Base-by-base conservation (phyloP, 768 basidiomycete genomes). In the Fomitopsis serialis region DNA sequence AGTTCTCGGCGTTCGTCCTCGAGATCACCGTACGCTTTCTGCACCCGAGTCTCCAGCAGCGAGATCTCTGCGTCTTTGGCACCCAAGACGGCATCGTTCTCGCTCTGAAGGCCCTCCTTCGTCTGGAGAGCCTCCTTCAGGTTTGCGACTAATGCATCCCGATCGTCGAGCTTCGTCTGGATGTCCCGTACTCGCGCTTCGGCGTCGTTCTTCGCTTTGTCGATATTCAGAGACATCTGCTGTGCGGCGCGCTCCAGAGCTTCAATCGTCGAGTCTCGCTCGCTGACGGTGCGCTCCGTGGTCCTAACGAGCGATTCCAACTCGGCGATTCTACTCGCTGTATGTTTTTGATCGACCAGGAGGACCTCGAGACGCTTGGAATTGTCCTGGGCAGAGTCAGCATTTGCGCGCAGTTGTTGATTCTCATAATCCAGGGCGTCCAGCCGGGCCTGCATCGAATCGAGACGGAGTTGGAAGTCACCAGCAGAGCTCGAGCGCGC, bases 391-490 rank as follows among this genome's bases (percentile, higher is more conserved):
- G 63, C 54, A 23, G 53, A 46, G 5, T 58, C 57, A 10, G 43
- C 46, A 13, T 48, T 50, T 15, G 55, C 48, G 49, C 77, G 78
- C 25, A 92, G 70, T 21, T 83, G 78, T 47, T 74, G 73, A 54
- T 85, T 89, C 64, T 92, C 89, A 52, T 80, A 80, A 63, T 91
- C 86, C 9, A 89, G 72, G 1, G 79, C 76, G 53, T 83, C 78
- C 29, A 91, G 61, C 19, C 79, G 69, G 15, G 67, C 61, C 48
- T 76, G 79, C 45, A 79, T 68, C 55, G 69, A 68, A 21, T 75
- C 74, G 7, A 76, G 50, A 23, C 73, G 61, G 5, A 55, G 53
- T 11, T 66, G 68, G 45, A 78, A 67, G 23, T 78, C 77, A 0
- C 62, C 59, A 13, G 48, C 52, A 11, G 45, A 40, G 44, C 57